Percentiles rank a stretch among this genome's conserved stretches.
Evolutionary conservation across 148 eudicot genomes (phyloP).

Genomic region (Spergularia marina): DNA sequence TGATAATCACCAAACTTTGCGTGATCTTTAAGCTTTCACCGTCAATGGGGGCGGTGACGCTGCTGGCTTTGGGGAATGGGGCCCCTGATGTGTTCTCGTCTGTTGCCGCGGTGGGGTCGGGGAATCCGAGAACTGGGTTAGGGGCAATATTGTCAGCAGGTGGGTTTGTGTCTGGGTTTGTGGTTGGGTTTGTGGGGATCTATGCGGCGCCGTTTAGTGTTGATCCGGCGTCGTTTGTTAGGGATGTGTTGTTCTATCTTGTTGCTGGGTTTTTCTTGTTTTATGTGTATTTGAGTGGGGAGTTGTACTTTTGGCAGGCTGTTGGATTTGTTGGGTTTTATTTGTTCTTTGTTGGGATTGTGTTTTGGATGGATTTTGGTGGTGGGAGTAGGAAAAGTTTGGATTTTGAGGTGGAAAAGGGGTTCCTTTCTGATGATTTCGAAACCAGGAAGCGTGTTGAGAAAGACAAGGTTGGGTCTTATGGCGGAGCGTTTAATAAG

Average conservation of each 20-base stretch:
- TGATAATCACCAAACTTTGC: conserved; percentile 60
- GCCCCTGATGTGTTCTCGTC: conserved; percentile 96
- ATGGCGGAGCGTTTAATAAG: conserved; percentile 33
- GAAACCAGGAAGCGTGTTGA: conserved; percentile 34
- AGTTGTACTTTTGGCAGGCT: conserved; percentile 88
- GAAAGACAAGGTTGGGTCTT: conserved; percentile 28
- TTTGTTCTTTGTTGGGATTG: conserved; percentile 83
- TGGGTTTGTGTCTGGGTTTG: conserved; percentile 74
- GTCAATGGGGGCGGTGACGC: conserved; percentile 83
- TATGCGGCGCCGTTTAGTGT: conserved; percentile 78
- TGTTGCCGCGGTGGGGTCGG: conserved; percentile 62
- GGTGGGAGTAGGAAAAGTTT: conserved; percentile 22
- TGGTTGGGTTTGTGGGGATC: conserved; percentile 84
- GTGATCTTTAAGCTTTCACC: conserved; percentile 56
- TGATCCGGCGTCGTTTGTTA: conserved; percentile 60
- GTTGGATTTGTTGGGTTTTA: conserved; percentile 90
- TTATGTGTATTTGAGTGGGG: conserved; percentile 85
- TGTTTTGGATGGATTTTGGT: conserved; percentile 97
- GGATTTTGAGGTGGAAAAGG: conserved; percentile 33
- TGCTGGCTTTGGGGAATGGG: conserved; percentile 83
- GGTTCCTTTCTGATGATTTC: conserved; percentile 22
- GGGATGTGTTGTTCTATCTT: conserved; percentile 87
- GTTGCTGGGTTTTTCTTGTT: conserved; percentile 68
- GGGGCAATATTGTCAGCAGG: conserved; percentile 90
- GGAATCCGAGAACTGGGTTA: conserved; percentile 63